Evolutionary conservation across 2,329 filamentous ascomycete genomes (phyloP), one percentile per base, ranked within the genome.

Genomic region (Talaromyces piceae): DNA sequence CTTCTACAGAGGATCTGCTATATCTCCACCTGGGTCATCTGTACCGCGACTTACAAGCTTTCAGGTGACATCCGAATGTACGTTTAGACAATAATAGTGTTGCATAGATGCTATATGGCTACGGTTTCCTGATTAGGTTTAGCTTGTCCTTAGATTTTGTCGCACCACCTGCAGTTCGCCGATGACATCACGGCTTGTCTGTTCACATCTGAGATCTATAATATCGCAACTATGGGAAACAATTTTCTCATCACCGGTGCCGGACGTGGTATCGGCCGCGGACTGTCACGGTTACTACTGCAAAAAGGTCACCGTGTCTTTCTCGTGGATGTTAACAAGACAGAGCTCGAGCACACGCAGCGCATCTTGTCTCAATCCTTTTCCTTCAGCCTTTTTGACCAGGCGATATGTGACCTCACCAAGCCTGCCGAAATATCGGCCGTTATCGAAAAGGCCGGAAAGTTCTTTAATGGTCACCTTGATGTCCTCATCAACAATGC

Each of bases 211-310:
- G n/a, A n/a, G n/a, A n/a, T n/a, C n/a, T n/a, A n/a, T n/a, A n/a
- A n/a, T n/a, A n/a, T n/a, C n/a, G 25, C 11, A 3, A 26, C 20
- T 5, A 53, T 53, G 51, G 41, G 39, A 13, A 49, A 53, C 26
- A 53, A 53, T 12, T 53, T 49, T 8, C 51, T 53, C 13, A 53
- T 53, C 11, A 53, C 51, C 18, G 51, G 51, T 28, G 51, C 51
- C 45, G 51, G 28, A 9, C 43, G 51, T 30, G 51, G 51, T 23
- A 53, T 53, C 22, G 46, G 46, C 12, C 51, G 51, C 5, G 51
- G 51, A 13, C 26, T 53, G 25, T 49, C 51, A 16, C 47, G 51
- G 3, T 47, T 47, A 23, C 13, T 53, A 41, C 41, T 53, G 5
- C 46, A 53, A 26, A 22, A 16, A 27, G 51, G 46, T 5, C 51